Evolutionary conservation across 768 basidiomycete genomes (phyloP).

Genomic region (Rhizopogon salebrosus): DNA sequence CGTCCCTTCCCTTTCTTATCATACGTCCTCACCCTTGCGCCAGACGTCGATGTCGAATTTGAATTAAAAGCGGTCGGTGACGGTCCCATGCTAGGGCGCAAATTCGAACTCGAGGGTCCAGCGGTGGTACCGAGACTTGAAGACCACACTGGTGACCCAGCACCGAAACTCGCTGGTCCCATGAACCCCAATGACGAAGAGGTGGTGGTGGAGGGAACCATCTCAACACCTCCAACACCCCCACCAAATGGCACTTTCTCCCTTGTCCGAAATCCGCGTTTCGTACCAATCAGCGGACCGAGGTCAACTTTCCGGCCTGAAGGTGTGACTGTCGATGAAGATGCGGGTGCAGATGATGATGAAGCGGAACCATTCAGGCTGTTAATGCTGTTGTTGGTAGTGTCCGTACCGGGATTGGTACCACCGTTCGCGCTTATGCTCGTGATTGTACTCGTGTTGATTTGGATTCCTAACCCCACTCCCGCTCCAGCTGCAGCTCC

Average conservation of each 20-base stretch:
- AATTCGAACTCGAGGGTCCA: background rate
- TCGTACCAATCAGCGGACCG: conserved; percentile 57
- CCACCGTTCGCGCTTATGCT: background rate
- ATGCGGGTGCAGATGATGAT: background rate
- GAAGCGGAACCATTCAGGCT: background rate
- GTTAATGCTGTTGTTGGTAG: background rate
- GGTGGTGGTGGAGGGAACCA: no score
- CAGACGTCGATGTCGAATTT: background rate
- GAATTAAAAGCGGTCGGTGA: background rate
- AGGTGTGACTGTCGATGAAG: no score
- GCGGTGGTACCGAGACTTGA: background rate
- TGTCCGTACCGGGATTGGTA: conserved; percentile 16
- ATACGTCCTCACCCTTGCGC: background rate
- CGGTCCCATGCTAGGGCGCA: background rate
- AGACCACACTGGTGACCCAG: background rate
- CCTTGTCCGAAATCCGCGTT: conserved; percentile 57
- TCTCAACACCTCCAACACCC: conserved; percentile 61
- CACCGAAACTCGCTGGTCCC: background rate
- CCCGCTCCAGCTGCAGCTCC: no score
- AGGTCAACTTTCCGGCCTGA: conserved; percentile 34
- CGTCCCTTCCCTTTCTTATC: conserved; percentile 25
- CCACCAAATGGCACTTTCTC: conserved; percentile 53
- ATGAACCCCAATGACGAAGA: conserved; percentile 7
- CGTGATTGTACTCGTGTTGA: background rate
- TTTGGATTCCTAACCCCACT: background rate